A percentile compares a stretch with the other conserved stretches of the same genome.
These are phyloP conservation scores for Nectriaceae sp. DNA, from an alignment of 2,329 filamentous ascomycete genomes.

Conservation along the genomic window DNA sequence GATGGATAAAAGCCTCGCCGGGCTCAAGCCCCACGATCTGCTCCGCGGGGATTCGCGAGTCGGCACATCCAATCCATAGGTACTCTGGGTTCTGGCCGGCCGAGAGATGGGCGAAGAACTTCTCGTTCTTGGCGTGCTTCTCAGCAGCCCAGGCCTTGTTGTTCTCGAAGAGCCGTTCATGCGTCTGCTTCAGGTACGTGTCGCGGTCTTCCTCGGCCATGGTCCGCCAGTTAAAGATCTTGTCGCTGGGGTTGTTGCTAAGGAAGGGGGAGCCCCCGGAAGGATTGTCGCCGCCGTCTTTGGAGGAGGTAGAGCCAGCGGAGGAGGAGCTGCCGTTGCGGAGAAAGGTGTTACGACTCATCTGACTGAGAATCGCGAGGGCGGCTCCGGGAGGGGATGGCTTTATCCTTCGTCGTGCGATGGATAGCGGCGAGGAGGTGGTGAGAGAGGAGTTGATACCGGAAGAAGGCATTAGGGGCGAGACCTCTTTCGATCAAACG, in stretches of 20 bases:
- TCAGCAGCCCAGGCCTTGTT: conserved; percentile 67
- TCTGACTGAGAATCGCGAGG: background rate
- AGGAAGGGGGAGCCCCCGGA: background rate
- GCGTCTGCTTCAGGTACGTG: conserved; percentile 61
- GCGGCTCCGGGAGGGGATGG: background rate
- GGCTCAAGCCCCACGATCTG: conserved; percentile 80
- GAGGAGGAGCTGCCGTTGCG: background rate
- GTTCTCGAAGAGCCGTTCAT: conserved; percentile 69
- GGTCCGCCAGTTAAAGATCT: conserved; percentile 21
- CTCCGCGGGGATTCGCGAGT: conserved; percentile 89
- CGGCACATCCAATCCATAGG: conserved; percentile 89
- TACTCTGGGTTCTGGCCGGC: conserved; percentile 70
- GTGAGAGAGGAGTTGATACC: background rate
- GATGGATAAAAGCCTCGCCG: conserved; percentile 92
- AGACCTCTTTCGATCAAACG: background rate
- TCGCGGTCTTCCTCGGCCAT: conserved; percentile 46
- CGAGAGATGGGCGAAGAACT: conserved; percentile 65
- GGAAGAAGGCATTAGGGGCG: background rate
- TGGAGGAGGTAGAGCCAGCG: conserved; percentile 3
- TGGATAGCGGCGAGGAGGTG: background rate
- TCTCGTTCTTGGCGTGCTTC: conserved; percentile 59
- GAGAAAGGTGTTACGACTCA: background rate
- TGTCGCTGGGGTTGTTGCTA: conserved; percentile 1
- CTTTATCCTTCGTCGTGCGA: background rate
- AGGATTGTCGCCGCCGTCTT: no score